Evolutionary conservation across 2,329 filamentous ascomycete genomes (phyloP), one percentile per base, ranked within the genome.

Genomic region (Hymenoscyphus fraxineus): DNA sequence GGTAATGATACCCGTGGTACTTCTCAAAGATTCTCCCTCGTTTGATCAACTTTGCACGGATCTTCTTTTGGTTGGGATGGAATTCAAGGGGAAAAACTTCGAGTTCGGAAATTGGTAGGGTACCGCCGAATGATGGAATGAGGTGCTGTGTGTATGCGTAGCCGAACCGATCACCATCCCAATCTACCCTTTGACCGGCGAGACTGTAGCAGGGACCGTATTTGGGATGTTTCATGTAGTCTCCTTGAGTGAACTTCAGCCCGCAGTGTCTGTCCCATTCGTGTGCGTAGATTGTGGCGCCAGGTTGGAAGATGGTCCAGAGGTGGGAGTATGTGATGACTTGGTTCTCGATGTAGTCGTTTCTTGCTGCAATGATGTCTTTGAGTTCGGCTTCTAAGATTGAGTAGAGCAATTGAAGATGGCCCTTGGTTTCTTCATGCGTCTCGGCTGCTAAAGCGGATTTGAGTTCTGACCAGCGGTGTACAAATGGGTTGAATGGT

Each of bases 401-500:
- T 38, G 76, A 76, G 66, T 79, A 76, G 10, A 87, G 73, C 0
- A 86, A 70, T 6, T 77, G 70, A 1, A 84, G 71, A 67, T 86
- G 82, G 38, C 79, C 75, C 57, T 78, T 80, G 1, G 80, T 81
- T 19, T 72, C 75, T 3, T 73, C 69, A 16, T 85, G 81, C 1
- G 76, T 71, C 7, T 78, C 69, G 39, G 79, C 77, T 10, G 80
- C 72, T 55, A 79, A 75, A 31, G 79, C 78, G 3, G 76, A 72
- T 10, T 73, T 69, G 44, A 87, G 79, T 6, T 77, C 71, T 1
- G 79, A 76, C 86, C 87, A 91, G 39, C 88, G 82, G 74, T 91
- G 87, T 51, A 90, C 84, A 59, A 91, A 84, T 0, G 85, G 84
- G 68, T 83, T 78, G 66, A 90, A 90, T 0, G 85, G 85, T 0